A percentile compares a stretch with the other conserved stretches of the same genome.
phyloP scores from a whole-genome alignment of 257 asterid species.

The Solanum clarkiae region DNA sequence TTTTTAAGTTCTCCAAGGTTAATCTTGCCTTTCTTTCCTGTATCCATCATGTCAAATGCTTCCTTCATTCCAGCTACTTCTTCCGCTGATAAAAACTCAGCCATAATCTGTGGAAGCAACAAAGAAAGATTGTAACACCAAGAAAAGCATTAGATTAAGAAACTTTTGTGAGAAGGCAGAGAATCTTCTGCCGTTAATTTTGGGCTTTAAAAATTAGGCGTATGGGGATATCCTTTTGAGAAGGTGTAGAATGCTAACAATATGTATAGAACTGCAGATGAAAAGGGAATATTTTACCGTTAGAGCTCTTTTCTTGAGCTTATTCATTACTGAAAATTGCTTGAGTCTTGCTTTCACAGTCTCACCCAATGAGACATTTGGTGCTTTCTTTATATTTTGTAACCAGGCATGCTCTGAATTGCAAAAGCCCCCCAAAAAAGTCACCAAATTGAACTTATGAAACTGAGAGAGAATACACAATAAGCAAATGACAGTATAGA shows the following conservation, averaged over 20 bases:
- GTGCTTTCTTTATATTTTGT: constrained; percentile 55
- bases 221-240: background rate
- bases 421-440: background rate
- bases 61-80: constrained; percentile 71
- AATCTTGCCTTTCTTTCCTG: constrained; percentile 38
- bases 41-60: constrained; percentile 53
- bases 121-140: background rate
- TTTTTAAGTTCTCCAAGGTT: constrained; percentile 37
- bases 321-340: constrained; percentile 65
- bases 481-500: background rate
- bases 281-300: constrained; percentile 19
- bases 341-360: constrained; percentile 68
- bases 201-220: background rate
- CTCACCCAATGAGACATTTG: constrained; percentile 66
- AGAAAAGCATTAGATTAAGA: background rate
- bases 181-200: background rate
- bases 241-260: background rate
- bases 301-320: constrained; percentile 65
- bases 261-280: background rate
- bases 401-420: constrained; percentile 65
- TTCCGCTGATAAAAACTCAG: constrained; percentile 61
- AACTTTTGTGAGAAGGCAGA: background rate
- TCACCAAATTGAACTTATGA: background rate
- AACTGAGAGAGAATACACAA: background rate
- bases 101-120: constrained; percentile 38